These are phyloP conservation scores for Globisporangium polare DNA, from an alignment of 352 stramenopile species.

Conservation along the genomic window DNA sequence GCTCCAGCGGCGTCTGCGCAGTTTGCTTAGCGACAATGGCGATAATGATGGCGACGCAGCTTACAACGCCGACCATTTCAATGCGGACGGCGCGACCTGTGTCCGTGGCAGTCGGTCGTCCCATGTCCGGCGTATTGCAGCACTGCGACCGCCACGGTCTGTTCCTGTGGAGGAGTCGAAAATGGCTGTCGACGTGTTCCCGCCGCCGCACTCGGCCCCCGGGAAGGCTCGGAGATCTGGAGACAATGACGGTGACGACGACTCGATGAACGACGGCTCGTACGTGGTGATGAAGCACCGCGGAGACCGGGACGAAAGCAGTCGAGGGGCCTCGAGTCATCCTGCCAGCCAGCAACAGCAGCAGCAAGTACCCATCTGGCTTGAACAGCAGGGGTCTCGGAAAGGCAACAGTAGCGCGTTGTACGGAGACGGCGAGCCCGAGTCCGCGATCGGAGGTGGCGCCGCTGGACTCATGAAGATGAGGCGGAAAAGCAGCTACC, in stretches of 20 bases:
- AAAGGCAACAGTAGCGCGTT: conserved; percentile 19
- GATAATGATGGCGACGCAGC: conserved; percentile 29
- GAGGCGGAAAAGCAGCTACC: conserved; percentile 47
- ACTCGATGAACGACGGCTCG: conserved; percentile 36
- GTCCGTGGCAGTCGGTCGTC: conserved; percentile 68
- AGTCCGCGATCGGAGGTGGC: conserved; percentile 43
- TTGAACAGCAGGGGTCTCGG: conserved; percentile 30
- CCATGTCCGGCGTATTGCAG: conserved; percentile 67
- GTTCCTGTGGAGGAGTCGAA: conserved; percentile 67
- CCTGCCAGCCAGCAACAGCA: conserved; percentile 14
- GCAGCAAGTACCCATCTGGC: conserved; percentile 54
- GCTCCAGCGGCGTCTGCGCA: conserved; percentile 51
- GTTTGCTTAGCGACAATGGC: conserved; percentile 29
- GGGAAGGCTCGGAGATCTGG: conserved; percentile 44
- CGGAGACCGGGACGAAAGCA: conserved; percentile 12
- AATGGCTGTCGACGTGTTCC: conserved; percentile 58
- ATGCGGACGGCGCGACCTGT: conserved; percentile 45
- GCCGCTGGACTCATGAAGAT: conserved; percentile 67
- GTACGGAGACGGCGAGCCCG: conserved; percentile 29
- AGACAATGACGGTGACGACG: conserved; percentile 17
- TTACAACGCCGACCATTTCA: conserved; percentile 57
- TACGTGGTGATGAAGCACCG: conserved; percentile 20
- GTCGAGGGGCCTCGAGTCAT: neutral
- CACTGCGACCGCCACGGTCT: conserved; percentile 54
- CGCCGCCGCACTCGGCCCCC: conserved; percentile 61